These are phyloP conservation scores for Parathielavia appendiculata DNA, from an alignment of 495 filamentous ascomycete genomes.

Conservation along the genomic window DNA sequence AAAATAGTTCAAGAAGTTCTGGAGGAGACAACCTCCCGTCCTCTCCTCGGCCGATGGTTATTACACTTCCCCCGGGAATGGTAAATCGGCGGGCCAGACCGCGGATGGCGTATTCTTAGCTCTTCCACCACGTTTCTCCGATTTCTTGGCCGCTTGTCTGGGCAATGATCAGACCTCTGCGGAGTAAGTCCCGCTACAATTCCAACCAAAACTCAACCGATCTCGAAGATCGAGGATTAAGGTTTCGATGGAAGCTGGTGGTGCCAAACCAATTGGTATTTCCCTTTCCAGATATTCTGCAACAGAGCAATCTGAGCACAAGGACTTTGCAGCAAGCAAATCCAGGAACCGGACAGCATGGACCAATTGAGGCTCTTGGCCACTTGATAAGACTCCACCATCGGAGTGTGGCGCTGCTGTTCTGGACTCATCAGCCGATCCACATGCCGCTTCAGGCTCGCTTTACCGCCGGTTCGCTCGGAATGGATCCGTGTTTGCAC, in stretches of 20 bases:
- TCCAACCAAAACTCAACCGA: too few relatives aligned
- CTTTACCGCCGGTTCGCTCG: neutral
- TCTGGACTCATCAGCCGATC: neutral
- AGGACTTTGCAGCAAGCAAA: neutral
- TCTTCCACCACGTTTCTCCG: neutral
- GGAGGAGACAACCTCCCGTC: neutral
- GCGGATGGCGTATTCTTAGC: neutral
- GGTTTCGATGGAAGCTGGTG: too few relatives aligned
- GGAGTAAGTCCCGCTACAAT: too few relatives aligned
- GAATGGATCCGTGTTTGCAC: neutral
- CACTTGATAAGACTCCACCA: neutral
- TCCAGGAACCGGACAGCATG: neutral
- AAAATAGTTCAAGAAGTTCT: too few relatives aligned
- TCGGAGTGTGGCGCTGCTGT: neutral
- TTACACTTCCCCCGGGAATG: neutral
- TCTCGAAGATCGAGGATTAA: too few relatives aligned
- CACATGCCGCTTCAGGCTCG: neutral
- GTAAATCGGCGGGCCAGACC: constrained; percentile 8
- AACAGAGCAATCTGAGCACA: neutral
- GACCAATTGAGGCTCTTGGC: neutral
- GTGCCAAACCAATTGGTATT: neutral
- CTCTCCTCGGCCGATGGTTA: neutral
- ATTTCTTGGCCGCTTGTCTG: neutral
- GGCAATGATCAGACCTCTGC: neutral
- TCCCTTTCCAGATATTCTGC: neutral